Evolutionary conservation across 129 eudicot species (phyloP).

Genomic region (Lactuca saligna): DNA sequence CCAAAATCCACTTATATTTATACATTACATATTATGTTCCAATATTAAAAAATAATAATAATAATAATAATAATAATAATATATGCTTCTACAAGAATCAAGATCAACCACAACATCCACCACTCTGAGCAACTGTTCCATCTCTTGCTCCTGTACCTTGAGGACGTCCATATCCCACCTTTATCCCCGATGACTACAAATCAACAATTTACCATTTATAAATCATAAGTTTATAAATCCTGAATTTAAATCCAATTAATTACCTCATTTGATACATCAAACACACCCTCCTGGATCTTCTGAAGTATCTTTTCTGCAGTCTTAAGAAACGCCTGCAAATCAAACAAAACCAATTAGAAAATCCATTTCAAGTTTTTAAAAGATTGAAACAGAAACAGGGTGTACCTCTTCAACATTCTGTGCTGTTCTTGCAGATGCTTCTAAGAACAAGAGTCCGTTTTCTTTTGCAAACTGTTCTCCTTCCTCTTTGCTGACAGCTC

Average conservation of each 20-base stretch:
- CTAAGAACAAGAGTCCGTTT: slow-evolving; percentile 78
- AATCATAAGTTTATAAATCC: neutral
- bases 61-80: slow-evolving; percentile 5
- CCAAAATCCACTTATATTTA: slow-evolving; percentile 15
- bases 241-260: neutral
- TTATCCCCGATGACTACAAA: slow-evolving; percentile 57
- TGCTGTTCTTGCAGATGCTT: slow-evolving; percentile 86
- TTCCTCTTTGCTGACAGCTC: slow-evolving; percentile 91
- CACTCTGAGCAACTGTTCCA: slow-evolving; percentile 60
- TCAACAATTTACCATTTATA: neutral
- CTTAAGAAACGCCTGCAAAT: slow-evolving; percentile 63
- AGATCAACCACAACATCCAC: slow-evolving; percentile 65
- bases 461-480: slow-evolving; percentile 93
- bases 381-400: neutral
- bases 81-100: neutral
- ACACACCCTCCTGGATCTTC: slow-evolving; percentile 84
- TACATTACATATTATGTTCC: slow-evolving; percentile 12
- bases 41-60: slow-evolving; percentile 24
- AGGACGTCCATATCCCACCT: slow-evolving; percentile 49
- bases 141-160: slow-evolving; percentile 49
- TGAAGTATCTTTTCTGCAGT: slow-evolving; percentile 72
- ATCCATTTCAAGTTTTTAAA: slow-evolving; percentile 3
- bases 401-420: slow-evolving; percentile 87
- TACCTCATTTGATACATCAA: slow-evolving; percentile 87
- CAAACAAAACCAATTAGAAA: neutral